Evolutionary conservation across 1,284 basidiomycete species (phyloP).

Genomic region (Boletus smithii): DNA sequence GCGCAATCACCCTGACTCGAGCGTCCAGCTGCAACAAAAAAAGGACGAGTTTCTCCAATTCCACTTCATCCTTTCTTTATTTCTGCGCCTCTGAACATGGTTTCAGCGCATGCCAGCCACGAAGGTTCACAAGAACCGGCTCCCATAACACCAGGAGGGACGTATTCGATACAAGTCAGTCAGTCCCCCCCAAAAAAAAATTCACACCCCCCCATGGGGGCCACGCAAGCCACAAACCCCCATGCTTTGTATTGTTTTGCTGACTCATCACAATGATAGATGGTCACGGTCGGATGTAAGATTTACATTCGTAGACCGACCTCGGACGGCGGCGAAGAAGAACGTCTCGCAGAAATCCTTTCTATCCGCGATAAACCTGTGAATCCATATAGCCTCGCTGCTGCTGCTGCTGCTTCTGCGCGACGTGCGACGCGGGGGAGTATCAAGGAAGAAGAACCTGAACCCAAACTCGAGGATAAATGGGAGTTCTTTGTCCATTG

Average conservation of each 20-base stretch:
- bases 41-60: constrained; percentile 9
- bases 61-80: constrained; percentile 2
- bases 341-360: constrained; percentile 90
- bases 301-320: constrained; percentile 83
- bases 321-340: constrained; percentile 71
- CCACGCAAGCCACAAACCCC: constrained; percentile 9
- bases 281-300: constrained; percentile 88
- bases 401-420: constrained; percentile 1
- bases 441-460: constrained; percentile 44
- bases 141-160: constrained; percentile 68
- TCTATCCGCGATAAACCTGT: constrained; percentile 84
- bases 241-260: constrained; percentile 12
- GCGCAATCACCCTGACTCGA: background rate
- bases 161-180: constrained; percentile 71
- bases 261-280: constrained; percentile 47
- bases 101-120: constrained; percentile 34
- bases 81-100: constrained; percentile 21
- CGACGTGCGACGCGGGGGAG: constrained; percentile 40
- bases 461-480: constrained; percentile 66
- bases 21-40: constrained; percentile 6
- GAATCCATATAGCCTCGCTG: constrained; percentile 50
- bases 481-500: constrained; percentile 97
- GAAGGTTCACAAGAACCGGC: constrained; percentile 54
- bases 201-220: constrained; percentile 16
- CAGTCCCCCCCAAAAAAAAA: no score